A percentile compares a stretch with the other conserved stretches of the same genome.
Conservation (phyloP, 2,329 filamentous ascomycete genomes). For the Fusarium incarnatum region DNA sequence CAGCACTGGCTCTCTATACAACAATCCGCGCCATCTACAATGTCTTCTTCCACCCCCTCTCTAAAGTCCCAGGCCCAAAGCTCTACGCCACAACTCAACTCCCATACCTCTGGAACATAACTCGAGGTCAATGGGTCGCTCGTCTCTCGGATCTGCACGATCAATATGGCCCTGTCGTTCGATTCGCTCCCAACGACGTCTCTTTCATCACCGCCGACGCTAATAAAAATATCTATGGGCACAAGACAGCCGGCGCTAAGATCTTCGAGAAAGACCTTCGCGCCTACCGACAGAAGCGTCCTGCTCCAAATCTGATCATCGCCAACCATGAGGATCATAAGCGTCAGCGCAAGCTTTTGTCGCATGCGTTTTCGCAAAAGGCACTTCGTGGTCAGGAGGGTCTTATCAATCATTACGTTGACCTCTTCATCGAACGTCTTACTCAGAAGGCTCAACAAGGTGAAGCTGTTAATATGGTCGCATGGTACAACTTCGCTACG, state of each 20-base stretch:
- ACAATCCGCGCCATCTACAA: neutral
- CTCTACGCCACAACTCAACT: neutral
- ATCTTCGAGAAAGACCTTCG: neutral
- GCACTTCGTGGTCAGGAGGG: neutral
- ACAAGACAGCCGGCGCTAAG: neutral
- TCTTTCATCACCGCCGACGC: slow-evolving; percentile 17
- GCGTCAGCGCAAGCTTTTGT: slow-evolving; percentile 8
- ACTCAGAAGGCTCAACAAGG: neutral
- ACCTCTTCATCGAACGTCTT: neutral
- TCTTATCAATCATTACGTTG: neutral
- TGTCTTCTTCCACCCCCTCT: slow-evolving; percentile 12
- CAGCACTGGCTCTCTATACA: neutral
- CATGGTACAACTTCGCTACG: slow-evolving; percentile 14
- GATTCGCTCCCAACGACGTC: neutral
- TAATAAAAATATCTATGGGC: neutral
- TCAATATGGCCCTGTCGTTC: slow-evolving; percentile 3
- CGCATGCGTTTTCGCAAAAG: slow-evolving; percentile 11
- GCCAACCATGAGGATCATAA: neutral
- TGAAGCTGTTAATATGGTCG: neutral
- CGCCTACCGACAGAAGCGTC: neutral
- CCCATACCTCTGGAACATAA: slow-evolving; percentile 1
- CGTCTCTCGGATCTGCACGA: neutral
- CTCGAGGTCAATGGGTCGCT: neutral
- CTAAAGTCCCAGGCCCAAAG: slow-evolving; percentile 8
- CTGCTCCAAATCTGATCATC: neutral